Evolutionary conservation across 1,284 basidiomycete genomes (phyloP).

Genomic region (Rhodotorula sp.): DNA sequence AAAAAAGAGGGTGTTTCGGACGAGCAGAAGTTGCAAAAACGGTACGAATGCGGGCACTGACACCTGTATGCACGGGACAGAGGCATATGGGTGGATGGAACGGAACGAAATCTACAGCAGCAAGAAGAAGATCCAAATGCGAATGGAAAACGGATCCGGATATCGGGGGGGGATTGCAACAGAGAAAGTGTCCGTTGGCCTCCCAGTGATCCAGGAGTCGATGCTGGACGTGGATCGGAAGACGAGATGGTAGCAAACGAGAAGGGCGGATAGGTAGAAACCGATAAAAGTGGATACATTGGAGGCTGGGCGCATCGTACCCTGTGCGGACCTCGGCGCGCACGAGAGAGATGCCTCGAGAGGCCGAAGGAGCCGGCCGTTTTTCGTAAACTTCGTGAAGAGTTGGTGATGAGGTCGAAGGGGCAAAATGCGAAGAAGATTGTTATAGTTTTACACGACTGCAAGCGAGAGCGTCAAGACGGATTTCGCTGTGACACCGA

Average conservation of each 20-base stretch:
- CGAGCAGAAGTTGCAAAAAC: too few relatives aligned
- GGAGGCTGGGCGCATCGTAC: not conserved
- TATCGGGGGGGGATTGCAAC: not conserved
- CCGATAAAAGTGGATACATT: not conserved
- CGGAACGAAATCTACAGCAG: too few relatives aligned
- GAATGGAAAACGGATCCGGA: not conserved
- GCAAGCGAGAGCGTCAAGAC: not conserved
- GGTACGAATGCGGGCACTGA: too few relatives aligned
- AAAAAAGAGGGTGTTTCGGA: not conserved
- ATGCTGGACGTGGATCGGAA: too few relatives aligned
- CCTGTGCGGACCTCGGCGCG: too few relatives aligned
- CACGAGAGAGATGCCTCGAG: too few relatives aligned
- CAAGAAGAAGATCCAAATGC: not conserved
- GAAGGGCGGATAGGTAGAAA: not conserved
- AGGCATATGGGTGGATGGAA: too few relatives aligned
- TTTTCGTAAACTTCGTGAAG: not conserved
- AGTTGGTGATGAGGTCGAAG: not conserved
- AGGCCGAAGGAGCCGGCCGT: not conserved
- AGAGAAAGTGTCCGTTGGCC: not conserved
- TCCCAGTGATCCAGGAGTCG: too few relatives aligned
- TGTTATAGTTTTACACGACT: constrained; percentile 1
- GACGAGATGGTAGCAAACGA: not conserved
- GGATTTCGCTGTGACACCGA: not conserved
- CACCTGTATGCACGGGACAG: too few relatives aligned
- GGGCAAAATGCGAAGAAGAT: not conserved